Base-by-base conservation (phyloP, 306 rosid genomes). In the Cicer cuneatum region DNA sequence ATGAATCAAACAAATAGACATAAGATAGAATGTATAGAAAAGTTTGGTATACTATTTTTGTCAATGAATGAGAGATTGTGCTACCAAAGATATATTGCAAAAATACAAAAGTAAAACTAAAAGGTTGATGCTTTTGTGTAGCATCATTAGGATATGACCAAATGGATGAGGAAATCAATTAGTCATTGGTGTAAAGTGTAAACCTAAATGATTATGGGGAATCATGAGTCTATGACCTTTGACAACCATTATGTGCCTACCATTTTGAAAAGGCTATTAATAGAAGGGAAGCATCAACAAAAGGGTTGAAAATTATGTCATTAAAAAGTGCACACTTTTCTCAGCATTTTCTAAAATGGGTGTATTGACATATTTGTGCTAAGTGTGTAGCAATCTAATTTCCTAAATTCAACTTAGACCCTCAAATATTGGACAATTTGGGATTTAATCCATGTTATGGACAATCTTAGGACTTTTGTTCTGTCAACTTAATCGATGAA, bases 211-310 rank as follows among this genome's bases (percentile, higher is more conserved):
- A 80, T 80, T 51, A 41, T 60, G 56, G 29, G 57, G 18, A 75
- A 78, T 69, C 41, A 75, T 71, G 76, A 66, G 46, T 65, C 52
- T 71, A 81, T 46, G 75, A 59, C 78, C 72, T 21, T 21, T 70
- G 45, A 74, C 15, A 16, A 45, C 41, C 11, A 57, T 76, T 49
- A 76, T 58, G 67, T 53, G 40, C 67, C 80, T 66, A 66, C 49
- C 74, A 76, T 72, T 62, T 74, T 61, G 77, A 74, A 74, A 83
- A 83, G 73, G 83, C 80, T 74, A 78, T 73, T 66, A 58, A 51
- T 37, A 72, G 42, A 29, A 52, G 29, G 54, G 10, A 0, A 41
- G 19, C 24, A 63, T 51, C 58, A 66, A 48, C 64, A 74, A n/a
- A n/a, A 37, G 10, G 62, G 40, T 40, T 49, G 48, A 13, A 66